Evolutionary conservation across 495 filamentous ascomycete genomes (phyloP).

Genomic region (Aspergillus mulundensis): DNA sequence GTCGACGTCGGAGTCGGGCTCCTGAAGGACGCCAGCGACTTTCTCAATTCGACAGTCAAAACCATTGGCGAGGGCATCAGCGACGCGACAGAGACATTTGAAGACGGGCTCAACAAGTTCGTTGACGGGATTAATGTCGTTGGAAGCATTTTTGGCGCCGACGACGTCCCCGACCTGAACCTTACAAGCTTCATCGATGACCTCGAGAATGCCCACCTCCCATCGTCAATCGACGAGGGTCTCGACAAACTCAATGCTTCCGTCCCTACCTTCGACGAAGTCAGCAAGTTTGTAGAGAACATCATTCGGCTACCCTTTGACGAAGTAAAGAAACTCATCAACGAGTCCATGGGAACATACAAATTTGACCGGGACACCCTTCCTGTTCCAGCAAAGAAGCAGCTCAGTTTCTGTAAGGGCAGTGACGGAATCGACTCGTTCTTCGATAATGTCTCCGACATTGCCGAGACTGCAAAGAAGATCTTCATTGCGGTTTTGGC

Average conservation of each 20-base stretch:
- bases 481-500: constrained; percentile 70
- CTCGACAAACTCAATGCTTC: constrained; percentile 66
- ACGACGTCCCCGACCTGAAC: constrained; percentile 51
- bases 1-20: constrained; percentile 64
- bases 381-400: constrained; percentile 74
- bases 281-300: constrained; percentile 69
- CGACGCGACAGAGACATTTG: constrained; percentile 50
- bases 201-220: constrained; percentile 68
- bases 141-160: constrained; percentile 25
- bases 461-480: constrained; percentile 59
- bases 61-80: constrained; percentile 60
- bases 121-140: constrained; percentile 39
- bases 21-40: constrained; percentile 64
- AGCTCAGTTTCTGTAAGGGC: constrained; percentile 81
- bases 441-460: constrained; percentile 65
- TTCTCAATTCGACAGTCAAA: constrained; percentile 68
- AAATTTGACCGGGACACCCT: constrained; percentile 71
- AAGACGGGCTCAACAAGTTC: constrained; percentile 59
- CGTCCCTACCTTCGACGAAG: constrained; percentile 77
- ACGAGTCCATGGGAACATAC: constrained; percentile 62
- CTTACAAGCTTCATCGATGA: constrained; percentile 54
- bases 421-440: constrained; percentile 82
- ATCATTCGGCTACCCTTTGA: constrained; percentile 76
- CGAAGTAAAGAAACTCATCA: constrained; percentile 64
- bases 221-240: constrained; percentile 56